Evolutionary conservation across 768 basidiomycete species (phyloP).

Genomic region (Mycena olivaceomarginata): DNA sequence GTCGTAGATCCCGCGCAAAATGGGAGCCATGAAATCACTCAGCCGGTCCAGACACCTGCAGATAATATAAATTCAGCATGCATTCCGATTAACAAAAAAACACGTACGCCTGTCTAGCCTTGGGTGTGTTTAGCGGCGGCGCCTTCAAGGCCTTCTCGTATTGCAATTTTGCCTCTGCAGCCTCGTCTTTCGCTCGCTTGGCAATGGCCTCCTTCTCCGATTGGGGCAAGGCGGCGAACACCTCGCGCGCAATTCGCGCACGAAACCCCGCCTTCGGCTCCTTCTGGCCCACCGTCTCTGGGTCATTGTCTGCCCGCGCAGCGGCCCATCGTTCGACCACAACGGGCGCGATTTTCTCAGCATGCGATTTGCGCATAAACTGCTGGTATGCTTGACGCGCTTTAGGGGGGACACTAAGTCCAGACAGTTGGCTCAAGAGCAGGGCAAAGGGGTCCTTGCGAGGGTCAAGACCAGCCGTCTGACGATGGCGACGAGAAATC

Average conservation of each 20-base stretch:
- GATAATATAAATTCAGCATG: neutral
- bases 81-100: no score
- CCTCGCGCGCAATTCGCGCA: neutral
- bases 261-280: conserved; percentile 23
- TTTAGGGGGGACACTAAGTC: conserved; percentile 2
- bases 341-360: neutral
- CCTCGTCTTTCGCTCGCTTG: conserved; percentile 4
- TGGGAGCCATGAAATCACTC: conserved; percentile 1
- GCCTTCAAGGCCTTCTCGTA: neutral
- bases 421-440: conserved; percentile 15
- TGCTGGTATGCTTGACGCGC: conserved; percentile 34
- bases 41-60: conserved; percentile 3
- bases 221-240: neutral
- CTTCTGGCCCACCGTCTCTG: neutral
- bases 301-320: neutral
- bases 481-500: neutral
- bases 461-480: neutral
- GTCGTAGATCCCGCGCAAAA: neutral
- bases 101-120: conserved; percentile 16
- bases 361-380: conserved; percentile 15
- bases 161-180: neutral
- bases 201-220: neutral
- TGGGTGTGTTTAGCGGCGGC: conserved; percentile 5
- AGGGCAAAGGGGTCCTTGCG: conserved; percentile 29
- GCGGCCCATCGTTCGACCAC: conserved; percentile 9